Evolutionary conservation across 2,329 filamentous ascomycete genomes (phyloP).

Genomic region (Aspergillus arachidicola): DNA sequence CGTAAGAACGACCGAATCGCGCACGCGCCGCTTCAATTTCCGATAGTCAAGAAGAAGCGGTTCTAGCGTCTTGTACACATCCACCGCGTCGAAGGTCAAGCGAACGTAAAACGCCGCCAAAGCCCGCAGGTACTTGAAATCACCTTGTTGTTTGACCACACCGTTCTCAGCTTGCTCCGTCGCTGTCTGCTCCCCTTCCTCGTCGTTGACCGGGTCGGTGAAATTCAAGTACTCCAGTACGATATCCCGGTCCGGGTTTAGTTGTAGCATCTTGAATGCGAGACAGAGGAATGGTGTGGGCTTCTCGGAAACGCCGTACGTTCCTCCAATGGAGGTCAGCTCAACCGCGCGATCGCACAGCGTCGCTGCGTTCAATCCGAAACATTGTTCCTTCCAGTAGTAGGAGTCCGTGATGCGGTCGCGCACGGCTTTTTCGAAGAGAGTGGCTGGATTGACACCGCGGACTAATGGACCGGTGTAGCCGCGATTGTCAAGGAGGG

Average conservation of each 20-base stretch:
- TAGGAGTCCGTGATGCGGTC: slow-evolving; percentile 94
- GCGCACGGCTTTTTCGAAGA: slow-evolving; percentile 92
- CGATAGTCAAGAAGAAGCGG: slow-evolving; percentile 78
- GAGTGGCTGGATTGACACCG: slow-evolving; percentile 89
- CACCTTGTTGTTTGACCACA: slow-evolving; percentile 40
- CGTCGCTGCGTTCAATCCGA: slow-evolving; percentile 80
- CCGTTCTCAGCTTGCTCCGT: slow-evolving; percentile 28
- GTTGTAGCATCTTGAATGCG: slow-evolving; percentile 89
- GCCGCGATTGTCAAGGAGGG: slow-evolving; percentile 86
- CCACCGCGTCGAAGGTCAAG: slow-evolving; percentile 77
- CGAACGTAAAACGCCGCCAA: slow-evolving; percentile 93
- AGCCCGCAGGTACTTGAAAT: slow-evolving; percentile 79
- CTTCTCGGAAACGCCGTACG: slow-evolving; percentile 79
- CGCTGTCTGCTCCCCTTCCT: slow-evolving; percentile 26
- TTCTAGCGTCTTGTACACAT: slow-evolving; percentile 80
- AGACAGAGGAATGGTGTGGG: slow-evolving; percentile 91
- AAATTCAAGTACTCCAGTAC: slow-evolving; percentile 77
- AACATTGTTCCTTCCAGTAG: slow-evolving; percentile 99
- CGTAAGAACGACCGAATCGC: slow-evolving; percentile 74
- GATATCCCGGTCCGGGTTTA: slow-evolving; percentile 77
- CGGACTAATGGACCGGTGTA: slow-evolving; percentile 75
- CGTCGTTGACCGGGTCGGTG: slow-evolving; percentile 68
- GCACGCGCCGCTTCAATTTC: slow-evolving; percentile 77
- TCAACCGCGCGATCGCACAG: slow-evolving; percentile 88
- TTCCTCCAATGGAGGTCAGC: slow-evolving; percentile 82